A percentile compares a stretch with the other conserved stretches of the same genome.
Evolutionary conservation across 2,329 filamentous ascomycete species (phyloP).

Genomic region (Colletotrichum sp.): DNA sequence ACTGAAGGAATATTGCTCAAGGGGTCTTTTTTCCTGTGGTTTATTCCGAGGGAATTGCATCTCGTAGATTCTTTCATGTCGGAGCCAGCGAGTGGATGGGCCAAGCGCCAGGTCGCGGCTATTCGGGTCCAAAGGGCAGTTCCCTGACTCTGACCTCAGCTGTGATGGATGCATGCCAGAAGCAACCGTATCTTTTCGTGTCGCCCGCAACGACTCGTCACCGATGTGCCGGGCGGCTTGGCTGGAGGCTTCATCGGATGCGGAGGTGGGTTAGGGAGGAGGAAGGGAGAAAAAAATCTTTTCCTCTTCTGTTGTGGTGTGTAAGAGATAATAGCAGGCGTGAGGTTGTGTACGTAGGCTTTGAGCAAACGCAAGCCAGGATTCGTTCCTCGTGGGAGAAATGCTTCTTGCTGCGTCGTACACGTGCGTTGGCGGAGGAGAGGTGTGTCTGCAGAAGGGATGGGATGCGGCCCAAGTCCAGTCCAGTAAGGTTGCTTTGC

Average conservation of each 20-base stretch:
- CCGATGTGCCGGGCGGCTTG: neutral
- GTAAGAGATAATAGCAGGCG: neutral
- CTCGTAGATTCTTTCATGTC: slow-evolving; percentile 1
- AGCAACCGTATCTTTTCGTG: neutral
- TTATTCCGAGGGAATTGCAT: neutral
- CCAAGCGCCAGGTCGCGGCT: slow-evolving; percentile 6
- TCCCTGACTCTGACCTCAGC: neutral
- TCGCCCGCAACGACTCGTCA: neutral
- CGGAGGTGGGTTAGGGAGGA: neutral
- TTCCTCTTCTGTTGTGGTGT: neutral
- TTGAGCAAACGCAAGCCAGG: neutral
- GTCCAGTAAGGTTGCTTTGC: neutral
- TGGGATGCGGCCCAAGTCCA: neutral
- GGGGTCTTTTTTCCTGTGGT: neutral
- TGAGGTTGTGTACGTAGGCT: neutral
- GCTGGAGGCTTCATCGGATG: neutral
- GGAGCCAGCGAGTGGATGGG: neutral
- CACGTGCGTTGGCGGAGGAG: neutral
- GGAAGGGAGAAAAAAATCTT: neutral
- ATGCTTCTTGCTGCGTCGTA: neutral
- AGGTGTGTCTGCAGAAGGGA: neutral
- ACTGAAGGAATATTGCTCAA: neutral
- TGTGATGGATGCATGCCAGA: neutral
- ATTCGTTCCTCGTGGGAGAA: neutral
- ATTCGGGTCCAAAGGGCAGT: neutral